Conservation (phyloP, 441 rosid species). For the Pelargonium myrrhifolium region DNA sequence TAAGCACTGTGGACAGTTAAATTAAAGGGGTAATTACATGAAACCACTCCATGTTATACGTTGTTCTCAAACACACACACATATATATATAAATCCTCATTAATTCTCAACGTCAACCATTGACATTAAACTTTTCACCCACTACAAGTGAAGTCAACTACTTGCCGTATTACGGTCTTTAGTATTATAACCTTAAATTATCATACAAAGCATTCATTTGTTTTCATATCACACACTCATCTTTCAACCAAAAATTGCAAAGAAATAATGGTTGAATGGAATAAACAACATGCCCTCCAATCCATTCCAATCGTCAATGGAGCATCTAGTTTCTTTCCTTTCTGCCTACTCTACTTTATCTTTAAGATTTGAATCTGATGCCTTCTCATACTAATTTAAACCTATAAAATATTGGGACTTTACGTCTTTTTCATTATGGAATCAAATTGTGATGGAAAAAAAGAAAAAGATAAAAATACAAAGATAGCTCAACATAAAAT, state of each 20-base stretch:
- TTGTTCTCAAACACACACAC: no score
- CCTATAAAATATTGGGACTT: background rate
- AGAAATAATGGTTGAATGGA: background rate
- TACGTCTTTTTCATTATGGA: background rate
- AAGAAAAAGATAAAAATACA: background rate
- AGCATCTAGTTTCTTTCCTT: constrained; percentile 1
- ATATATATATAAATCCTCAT: no score
- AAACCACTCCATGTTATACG: no score
- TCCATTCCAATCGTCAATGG: background rate
- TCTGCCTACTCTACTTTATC: background rate
- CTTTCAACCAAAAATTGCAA: background rate
- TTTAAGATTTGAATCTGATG: background rate
- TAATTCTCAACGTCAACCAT: no score
- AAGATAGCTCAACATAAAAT: background rate
- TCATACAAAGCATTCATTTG: background rate
- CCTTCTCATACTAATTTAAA: background rate
- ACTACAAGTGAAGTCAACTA: no score
- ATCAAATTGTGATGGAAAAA: background rate
- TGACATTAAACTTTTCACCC: no score
- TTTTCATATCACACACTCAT: background rate
- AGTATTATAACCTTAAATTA: no score
- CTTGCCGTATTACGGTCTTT: no score
- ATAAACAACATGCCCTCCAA: background rate
- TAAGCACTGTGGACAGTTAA: no score
- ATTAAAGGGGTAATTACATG: no score